Evolutionary conservation across 1,284 basidiomycete species (phyloP).

Genomic region (Meripilus lineatus): DNA sequence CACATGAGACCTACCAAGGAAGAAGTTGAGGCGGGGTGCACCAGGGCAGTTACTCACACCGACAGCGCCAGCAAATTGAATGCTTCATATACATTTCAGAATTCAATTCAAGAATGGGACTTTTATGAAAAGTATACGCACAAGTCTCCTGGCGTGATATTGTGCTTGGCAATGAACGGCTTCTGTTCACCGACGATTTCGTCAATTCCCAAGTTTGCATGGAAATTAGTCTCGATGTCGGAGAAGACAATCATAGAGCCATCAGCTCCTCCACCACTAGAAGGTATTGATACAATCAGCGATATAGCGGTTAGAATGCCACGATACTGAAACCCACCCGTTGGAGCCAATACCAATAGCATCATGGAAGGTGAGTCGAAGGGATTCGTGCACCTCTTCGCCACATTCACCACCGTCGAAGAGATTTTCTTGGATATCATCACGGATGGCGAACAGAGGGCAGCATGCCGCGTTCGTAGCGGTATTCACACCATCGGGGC

Average conservation of each 20-base stretch:
- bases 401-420: conserved; percentile 16
- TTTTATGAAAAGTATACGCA: conserved; percentile 10
- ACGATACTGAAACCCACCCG: conserved; percentile 17
- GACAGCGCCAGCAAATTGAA: conserved; percentile 27
- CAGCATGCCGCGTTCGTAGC: conserved; percentile 9
- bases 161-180: conserved; percentile 23
- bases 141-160: conserved; percentile 27
- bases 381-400: conserved; percentile 16
- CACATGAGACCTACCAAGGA: conserved; percentile 18
- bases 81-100: conserved; percentile 14
- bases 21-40: conserved; percentile 24
- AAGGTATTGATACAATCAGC: background rate
- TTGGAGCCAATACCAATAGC: conserved; percentile 20
- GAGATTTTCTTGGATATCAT: conserved; percentile 8
- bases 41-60: conserved; percentile 26
- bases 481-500: conserved; percentile 1
- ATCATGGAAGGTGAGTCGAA: conserved; percentile 21
- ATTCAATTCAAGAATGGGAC: background rate
- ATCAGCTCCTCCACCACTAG: conserved; percentile 25
- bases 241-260: conserved; percentile 25
- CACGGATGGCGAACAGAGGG: conserved; percentile 7
- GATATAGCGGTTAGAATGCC: background rate
- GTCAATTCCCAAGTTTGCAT: conserved; percentile 25
- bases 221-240: conserved; percentile 20
- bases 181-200: conserved; percentile 23